Evolutionary conservation across 2,329 filamentous ascomycete genomes (phyloP), one percentile per base, ranked within the genome.

Genomic region (Phaeoacremonium minimum): DNA sequence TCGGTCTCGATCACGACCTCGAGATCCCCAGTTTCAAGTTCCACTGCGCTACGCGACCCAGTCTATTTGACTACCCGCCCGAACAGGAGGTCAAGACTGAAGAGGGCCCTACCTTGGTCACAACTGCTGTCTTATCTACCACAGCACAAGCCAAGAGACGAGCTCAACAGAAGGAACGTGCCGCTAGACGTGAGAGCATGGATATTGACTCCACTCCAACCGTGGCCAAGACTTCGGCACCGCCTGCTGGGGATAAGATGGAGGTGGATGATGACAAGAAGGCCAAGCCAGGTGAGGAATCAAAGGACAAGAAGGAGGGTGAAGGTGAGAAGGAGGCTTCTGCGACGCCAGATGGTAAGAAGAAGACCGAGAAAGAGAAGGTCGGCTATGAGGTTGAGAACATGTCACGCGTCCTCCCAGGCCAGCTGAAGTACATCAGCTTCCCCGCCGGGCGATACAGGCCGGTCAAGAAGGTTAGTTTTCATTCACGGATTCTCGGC

Each of bases 111-210:
- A 87, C 95, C 43, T 80, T 95, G 62, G 87, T 98, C 47, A 93
- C 94, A 49, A 96, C 93, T 8, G 93, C 94, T 16, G 88, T 98
- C 30, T 72, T 98, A 14, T 97, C 91, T 3, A 98, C 94, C 4
- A 98, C 93, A 3, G 91, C 91, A 2, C 93, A 97, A 63, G 93
- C 94, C 45, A 96, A 95, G 71, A 86, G 94, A 51, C 81, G 93
- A 51, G 91, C 91, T 3, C 85, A 94, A 61, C 89, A 88, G 65
- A 95, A 96, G 65, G 93, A 96, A 67, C 85, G 86, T 46, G 87
- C 93, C 26, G 85, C 89, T 54, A 78, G 87, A 43, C 77, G 85
- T 11, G 91, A 96, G 64, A 95, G 88, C 66, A 97, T 98, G 90
- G 91, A 97, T 46, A 75, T 96, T 33, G 91, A 97, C 53, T 75